Conservation (phyloP, 2,329 filamentous ascomycete species). For the Cordyceps sp. region DNA sequence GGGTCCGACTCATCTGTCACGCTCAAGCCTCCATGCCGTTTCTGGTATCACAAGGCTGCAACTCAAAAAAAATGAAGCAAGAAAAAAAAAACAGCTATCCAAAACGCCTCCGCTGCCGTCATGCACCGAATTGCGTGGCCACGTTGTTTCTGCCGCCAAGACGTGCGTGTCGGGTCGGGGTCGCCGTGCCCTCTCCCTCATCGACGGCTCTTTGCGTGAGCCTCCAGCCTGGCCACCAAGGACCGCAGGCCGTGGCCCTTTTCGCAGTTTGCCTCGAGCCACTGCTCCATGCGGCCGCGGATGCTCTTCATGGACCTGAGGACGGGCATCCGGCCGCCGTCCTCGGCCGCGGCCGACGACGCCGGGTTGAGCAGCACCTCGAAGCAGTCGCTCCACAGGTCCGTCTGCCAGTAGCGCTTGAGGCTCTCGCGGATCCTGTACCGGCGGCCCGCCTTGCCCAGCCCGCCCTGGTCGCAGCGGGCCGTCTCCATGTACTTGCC, state of each 20-base stretch:
- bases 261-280: conserved; percentile 69
- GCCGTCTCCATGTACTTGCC: conserved; percentile 86
- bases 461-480: conserved; percentile 33
- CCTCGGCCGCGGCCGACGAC: conserved; percentile 46
- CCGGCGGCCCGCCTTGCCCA: conserved; percentile 44
- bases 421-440: conserved; percentile 71
- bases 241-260: conserved; percentile 60
- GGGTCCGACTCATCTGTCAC: no score
- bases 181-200: conserved; percentile 4
- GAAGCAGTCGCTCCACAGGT: conserved; percentile 75
- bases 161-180: no score
- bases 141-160: no score
- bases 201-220: conserved; percentile 20
- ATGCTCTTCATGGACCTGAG: conserved; percentile 50
- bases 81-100: no score
- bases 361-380: conserved; percentile 74
- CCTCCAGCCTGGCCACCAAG: conserved; percentile 48
- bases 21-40: no score
- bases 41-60: no score
- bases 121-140: no score
- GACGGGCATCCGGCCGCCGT: conserved; percentile 53
- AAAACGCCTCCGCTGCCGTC: no score
- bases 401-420: conserved; percentile 94
- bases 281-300: conserved; percentile 67
- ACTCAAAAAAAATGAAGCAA: no score